Conservation (phyloP, 306 rosid genomes). For the Trifolium repens region DNA sequence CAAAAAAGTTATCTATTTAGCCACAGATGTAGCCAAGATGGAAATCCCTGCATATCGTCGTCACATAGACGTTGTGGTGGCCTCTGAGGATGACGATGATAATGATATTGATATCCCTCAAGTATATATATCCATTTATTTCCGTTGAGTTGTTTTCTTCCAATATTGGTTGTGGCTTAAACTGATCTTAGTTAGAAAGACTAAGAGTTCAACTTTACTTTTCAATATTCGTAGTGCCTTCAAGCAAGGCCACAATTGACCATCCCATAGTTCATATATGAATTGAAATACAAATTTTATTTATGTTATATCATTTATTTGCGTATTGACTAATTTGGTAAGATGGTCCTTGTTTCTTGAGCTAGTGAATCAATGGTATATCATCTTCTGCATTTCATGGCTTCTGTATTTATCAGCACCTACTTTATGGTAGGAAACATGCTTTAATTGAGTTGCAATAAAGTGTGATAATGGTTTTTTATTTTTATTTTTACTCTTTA, state of each 20-base stretch:
- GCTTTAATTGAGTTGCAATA: too few species aligned
- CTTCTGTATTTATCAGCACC: too few species aligned
- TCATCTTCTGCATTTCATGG: neutral
- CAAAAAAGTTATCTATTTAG: slow-evolving; percentile 74
- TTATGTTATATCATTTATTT: slow-evolving; percentile 30
- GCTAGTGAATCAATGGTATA: slow-evolving; percentile 15
- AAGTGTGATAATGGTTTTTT: too few species aligned
- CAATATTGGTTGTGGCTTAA: slow-evolving; percentile 4
- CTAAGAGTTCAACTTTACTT: slow-evolving; percentile 34
- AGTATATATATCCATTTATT: slow-evolving; percentile 65
- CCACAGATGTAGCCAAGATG: slow-evolving; percentile 79
- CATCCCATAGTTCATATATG: too few species aligned
- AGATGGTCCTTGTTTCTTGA: slow-evolving; percentile 1
- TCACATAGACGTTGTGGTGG: slow-evolving; percentile 75
- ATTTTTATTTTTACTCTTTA: too few species aligned
- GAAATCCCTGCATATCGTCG: slow-evolving; percentile 74
- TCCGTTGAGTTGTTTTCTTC: slow-evolving; percentile 36
- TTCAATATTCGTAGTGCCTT: slow-evolving; percentile 33
- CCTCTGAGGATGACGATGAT: slow-evolving; percentile 38
- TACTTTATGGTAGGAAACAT: too few species aligned
- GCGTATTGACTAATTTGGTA: neutral
- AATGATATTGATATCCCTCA: slow-evolving; percentile 87
- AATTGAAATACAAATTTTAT: too few species aligned
- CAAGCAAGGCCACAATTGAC: slow-evolving; percentile 34
- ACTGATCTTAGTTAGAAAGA: slow-evolving; percentile 43